Percentiles rank a stretch among this genome's conserved stretches.
Evolutionary conservation across 495 filamentous ascomycete genomes (phyloP).

Genomic region (Hyaloscypha finlandica): DNA sequence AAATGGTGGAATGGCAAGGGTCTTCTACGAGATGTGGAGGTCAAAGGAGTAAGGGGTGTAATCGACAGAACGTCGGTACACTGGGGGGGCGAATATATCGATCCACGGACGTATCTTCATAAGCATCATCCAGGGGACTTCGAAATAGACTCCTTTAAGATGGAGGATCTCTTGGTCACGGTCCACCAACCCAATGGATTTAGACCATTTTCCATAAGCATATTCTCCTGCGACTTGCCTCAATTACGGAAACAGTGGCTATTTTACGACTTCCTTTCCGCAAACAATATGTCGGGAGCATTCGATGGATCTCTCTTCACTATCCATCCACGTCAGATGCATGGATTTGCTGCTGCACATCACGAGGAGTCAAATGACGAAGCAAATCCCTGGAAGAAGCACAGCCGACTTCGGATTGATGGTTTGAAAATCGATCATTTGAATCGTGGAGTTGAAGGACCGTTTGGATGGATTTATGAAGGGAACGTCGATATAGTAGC

Average conservation of each 20-base stretch:
- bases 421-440: slow-evolving; percentile 94
- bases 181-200: slow-evolving; percentile 89
- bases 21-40: slow-evolving; percentile 85
- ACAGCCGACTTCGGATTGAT: slow-evolving; percentile 86
- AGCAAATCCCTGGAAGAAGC: slow-evolving; percentile 81
- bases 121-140: slow-evolving; percentile 92
- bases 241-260: slow-evolving; percentile 93
- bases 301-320: slow-evolving; percentile 96
- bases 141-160: slow-evolving; percentile 92
- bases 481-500: slow-evolving; percentile 96
- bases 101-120: slow-evolving; percentile 85
- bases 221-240: slow-evolving; percentile 92
- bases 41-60: slow-evolving; percentile 95
- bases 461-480: slow-evolving; percentile 96
- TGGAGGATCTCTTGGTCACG: slow-evolving; percentile 91
- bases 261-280: slow-evolving; percentile 95
- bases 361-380: slow-evolving; percentile 48
- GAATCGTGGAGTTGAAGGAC: slow-evolving; percentile 89
- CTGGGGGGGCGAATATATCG: slow-evolving; percentile 68
- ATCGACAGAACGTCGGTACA: slow-evolving; percentile 82
- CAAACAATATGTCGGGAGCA: slow-evolving; percentile 93
- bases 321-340: slow-evolving; percentile 90
- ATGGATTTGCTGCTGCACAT: slow-evolving; percentile 62
- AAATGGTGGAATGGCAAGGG: slow-evolving; percentile 99
- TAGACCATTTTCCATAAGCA: slow-evolving; percentile 90